Percentiles rank a stretch among this genome's conserved stretches.
Evolutionary conservation across 192 early-diverging fungal species (phyloP).

Genomic region (Spizellomyces punctatus): DNA sequence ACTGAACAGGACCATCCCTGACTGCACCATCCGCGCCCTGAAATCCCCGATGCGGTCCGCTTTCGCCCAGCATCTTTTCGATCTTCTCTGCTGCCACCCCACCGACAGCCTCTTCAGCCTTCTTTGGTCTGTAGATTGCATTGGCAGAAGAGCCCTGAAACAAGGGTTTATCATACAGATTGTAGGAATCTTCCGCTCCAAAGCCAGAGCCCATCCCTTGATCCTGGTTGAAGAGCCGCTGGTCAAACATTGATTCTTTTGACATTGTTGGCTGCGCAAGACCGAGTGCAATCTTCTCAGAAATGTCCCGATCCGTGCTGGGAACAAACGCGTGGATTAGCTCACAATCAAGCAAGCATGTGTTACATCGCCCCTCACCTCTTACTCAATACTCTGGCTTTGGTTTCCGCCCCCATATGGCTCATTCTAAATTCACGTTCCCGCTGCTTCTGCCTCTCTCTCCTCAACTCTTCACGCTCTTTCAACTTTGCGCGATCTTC

Average conservation of each 20-base stretch:
- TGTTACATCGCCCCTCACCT: background rate
- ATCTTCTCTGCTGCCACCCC: slow-evolving; percentile 72
- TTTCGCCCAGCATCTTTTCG: slow-evolving; percentile 64
- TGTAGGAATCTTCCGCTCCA: slow-evolving; percentile 89
- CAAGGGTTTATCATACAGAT: slow-evolving; percentile 94
- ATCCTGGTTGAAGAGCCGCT: slow-evolving; percentile 91
- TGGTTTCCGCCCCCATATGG: slow-evolving; percentile 86
- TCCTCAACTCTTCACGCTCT: slow-evolving; percentile 86
- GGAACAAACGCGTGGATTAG: slow-evolving; percentile 4
- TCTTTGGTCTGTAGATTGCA: slow-evolving; percentile 82
- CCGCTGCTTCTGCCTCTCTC: slow-evolving; percentile 79
- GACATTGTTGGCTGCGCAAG: slow-evolving; percentile 88
- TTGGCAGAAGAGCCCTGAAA: slow-evolving; percentile 68
- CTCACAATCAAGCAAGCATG: background rate
- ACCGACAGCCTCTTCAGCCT: slow-evolving; percentile 48
- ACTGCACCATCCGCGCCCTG: slow-evolving; percentile 65
- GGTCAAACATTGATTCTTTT: slow-evolving; percentile 92
- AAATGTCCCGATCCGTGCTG: slow-evolving; percentile 89
- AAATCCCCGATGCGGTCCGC: slow-evolving; percentile 69
- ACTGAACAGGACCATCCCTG: slow-evolving; percentile 86
- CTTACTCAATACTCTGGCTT: slow-evolving; percentile 74
- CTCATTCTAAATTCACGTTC: slow-evolving; percentile 85
- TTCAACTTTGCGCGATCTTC: slow-evolving; percentile 64
- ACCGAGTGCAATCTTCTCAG: slow-evolving; percentile 97
- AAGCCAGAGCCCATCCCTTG: slow-evolving; percentile 86